A percentile compares a stretch with the other conserved stretches of the same genome.
Conservation (phyloP, 129 eudicot species). For the Erigeron canadensis region DNA sequence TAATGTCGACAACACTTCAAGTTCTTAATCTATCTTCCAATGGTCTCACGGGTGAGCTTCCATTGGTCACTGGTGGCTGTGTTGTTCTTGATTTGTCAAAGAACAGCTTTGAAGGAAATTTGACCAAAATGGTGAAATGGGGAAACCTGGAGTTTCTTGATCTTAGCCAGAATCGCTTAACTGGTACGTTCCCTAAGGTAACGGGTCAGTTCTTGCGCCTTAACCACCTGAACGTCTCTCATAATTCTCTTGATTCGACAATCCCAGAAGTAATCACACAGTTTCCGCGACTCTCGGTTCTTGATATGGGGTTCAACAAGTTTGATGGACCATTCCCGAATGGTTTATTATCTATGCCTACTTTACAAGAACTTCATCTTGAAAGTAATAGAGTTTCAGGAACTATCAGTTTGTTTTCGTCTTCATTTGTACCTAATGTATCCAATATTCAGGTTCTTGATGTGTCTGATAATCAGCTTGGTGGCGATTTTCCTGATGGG, state of each 20-base stretch:
- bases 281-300: constrained; percentile 69
- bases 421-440: constrained; percentile 38
- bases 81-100: constrained; percentile 79
- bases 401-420: constrained; percentile 49
- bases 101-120: constrained; percentile 73
- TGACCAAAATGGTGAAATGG: constrained; percentile 80
- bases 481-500: constrained; percentile 70
- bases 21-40: constrained; percentile 78
- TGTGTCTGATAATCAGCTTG: constrained; percentile 67
- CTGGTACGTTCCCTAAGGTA: constrained; percentile 75
- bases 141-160: constrained; percentile 85
- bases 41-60: constrained; percentile 85
- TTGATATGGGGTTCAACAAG: constrained; percentile 84
- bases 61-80: constrained; percentile 79
- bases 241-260: constrained; percentile 56
- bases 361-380: constrained; percentile 76
- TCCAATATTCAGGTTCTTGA: constrained; percentile 72
- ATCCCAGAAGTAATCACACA: constrained; percentile 64
- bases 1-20: constrained; percentile 65
- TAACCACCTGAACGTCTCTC: constrained; percentile 77
- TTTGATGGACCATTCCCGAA: constrained; percentile 64
- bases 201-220: constrained; percentile 81
- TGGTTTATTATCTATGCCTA: constrained; percentile 61
- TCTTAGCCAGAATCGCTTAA: constrained; percentile 74
- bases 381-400: constrained; percentile 60